Evolutionary conservation across 1,139 yeast genomes (phyloP), one percentile per base, ranked within the genome.

Genomic region (Geotrichum fermentans): DNA sequence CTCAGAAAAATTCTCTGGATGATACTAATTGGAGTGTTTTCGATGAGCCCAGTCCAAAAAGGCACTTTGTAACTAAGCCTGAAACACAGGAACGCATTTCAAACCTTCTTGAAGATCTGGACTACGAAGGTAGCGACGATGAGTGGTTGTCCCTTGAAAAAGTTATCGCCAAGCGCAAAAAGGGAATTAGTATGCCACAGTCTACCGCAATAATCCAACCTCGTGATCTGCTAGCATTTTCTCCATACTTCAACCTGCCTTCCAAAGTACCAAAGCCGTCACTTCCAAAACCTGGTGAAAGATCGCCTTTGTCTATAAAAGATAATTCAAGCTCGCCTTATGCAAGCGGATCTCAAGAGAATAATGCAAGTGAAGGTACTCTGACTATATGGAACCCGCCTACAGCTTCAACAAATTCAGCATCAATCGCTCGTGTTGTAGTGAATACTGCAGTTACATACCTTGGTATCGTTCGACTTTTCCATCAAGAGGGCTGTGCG

Each of bases 391-490:
- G 49, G 49, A 2, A 4, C 8, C 36, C 40, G 8, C 49, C 49
- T 1, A 20, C 18, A 20, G 7, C 33, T 8, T 24, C 21, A 22
- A 33, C 38, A 11, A 30, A 13, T 10, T 34, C 38, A 8, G 20
- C 10, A 4, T 8, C 43, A 10, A n/a, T 21, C 11, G 17, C 40
- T 5, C 14, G 36, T 18, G 41, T 47, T 2, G 36, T 50, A 22
- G 38, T 47, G 2, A 50, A 50, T 39, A 43, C 50, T 13, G 26
- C 41, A 2, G 36, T 35, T n/a, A 41, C 46, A 6, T 13, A 42
- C 13, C 33, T 50, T 7, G 7, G 39, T 4, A n/a, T 37, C 1
- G 18, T 50, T 8, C 36, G 45, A 22, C 39, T 36, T 10, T 44
- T 50, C 16, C 37, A 39, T 5, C 21, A 7, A 11, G 32, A 10